phyloP scores from a whole-genome alignment of 2,329 filamentous ascomycete genomes.

The Ophioceras dolichostomum region DNA sequence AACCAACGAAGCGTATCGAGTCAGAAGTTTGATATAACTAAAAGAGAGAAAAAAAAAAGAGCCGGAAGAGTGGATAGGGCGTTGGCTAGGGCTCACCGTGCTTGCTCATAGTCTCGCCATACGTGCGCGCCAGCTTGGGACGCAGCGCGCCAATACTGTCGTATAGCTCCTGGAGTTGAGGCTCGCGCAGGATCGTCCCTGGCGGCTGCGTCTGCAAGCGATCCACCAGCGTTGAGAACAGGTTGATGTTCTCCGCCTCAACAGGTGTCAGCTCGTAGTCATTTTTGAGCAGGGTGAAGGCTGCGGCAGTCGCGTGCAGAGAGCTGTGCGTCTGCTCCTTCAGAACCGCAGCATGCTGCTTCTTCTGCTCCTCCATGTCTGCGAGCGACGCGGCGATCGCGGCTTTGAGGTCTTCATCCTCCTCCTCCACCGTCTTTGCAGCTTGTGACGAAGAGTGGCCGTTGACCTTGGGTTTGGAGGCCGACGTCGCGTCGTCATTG shows the following conservation, averaged over 20 bases:
- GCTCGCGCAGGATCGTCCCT: constrained; percentile 90
- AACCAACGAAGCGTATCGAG: no score
- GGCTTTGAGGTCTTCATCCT: constrained; percentile 81
- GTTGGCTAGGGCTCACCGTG: constrained; percentile 65
- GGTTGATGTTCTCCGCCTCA: constrained; percentile 94
- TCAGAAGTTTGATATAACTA: neutral
- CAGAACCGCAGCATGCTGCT: constrained; percentile 70
- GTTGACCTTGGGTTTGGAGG: constrained; percentile 13
- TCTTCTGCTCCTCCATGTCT: constrained; percentile 98
- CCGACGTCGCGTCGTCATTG: constrained; percentile 7
- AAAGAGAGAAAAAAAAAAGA: neutral
- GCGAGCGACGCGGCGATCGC: constrained; percentile 90
- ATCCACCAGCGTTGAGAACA: constrained; percentile 90
- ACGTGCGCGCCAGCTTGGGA: constrained; percentile 87
- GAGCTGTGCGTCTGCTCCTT: constrained; percentile 61
- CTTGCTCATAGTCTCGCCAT: constrained; percentile 99
- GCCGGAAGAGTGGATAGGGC: neutral
- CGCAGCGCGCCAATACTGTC: constrained; percentile 90
- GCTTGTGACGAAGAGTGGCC: neutral
- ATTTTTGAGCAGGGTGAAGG: constrained; percentile 61
- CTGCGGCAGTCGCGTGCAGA: constrained; percentile 30
- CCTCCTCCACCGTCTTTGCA: constrained; percentile 46
- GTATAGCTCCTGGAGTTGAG: constrained; percentile 95
- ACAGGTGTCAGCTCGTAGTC: constrained; percentile 90
- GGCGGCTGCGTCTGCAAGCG: constrained; percentile 89